phyloP scores from a whole-genome alignment of 306 rosid species.

The Arachis hypogaea region DNA sequence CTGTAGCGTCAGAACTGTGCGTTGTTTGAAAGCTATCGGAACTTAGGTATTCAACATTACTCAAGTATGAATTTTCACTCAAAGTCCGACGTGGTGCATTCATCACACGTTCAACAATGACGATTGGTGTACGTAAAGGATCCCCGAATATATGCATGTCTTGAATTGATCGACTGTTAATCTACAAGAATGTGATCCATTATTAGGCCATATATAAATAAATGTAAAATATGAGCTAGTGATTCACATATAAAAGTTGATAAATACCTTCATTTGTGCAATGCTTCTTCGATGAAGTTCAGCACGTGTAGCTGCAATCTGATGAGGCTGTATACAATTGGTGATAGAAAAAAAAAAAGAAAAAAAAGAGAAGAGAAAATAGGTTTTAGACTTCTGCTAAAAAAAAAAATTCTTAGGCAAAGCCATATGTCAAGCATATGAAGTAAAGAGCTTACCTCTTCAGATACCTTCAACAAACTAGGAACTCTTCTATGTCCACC shows the following conservation, averaged over 20 bases:
- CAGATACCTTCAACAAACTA: slow-evolving; percentile 60
- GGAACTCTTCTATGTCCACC: slow-evolving; percentile 66
- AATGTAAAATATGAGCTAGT: slow-evolving; percentile 24
- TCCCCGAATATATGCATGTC: slow-evolving; percentile 83
- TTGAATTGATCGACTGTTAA: slow-evolving; percentile 81
- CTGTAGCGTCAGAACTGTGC: slow-evolving; percentile 40
- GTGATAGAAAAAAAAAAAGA: background rate
- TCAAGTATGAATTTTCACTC: slow-evolving; percentile 74
- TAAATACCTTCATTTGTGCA: slow-evolving; percentile 75
- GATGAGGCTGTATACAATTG: slow-evolving; percentile 60
- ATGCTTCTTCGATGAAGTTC: slow-evolving; percentile 87
- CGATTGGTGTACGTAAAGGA: slow-evolving; percentile 71
- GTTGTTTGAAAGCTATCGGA: slow-evolving; percentile 45
- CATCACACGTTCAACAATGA: slow-evolving; percentile 78
- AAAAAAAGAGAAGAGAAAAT: background rate
- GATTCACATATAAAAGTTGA: slow-evolving; percentile 23
- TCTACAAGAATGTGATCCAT: slow-evolving; percentile 51
- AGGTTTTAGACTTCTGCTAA: slow-evolving; percentile 11
- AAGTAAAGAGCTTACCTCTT: slow-evolving; percentile 59
- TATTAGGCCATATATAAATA: slow-evolving; percentile 14
- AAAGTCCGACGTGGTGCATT: slow-evolving; percentile 72
- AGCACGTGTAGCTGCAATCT: slow-evolving; percentile 73
- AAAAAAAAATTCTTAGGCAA: background rate
- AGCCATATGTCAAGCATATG: slow-evolving; percentile 5
- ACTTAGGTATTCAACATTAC: slow-evolving; percentile 48